A percentile compares a stretch with the other conserved stretches of the same genome.
Evolutionary conservation across 208 protist species (phyloP).

Genomic region (Leishmania braziliensis): DNA sequence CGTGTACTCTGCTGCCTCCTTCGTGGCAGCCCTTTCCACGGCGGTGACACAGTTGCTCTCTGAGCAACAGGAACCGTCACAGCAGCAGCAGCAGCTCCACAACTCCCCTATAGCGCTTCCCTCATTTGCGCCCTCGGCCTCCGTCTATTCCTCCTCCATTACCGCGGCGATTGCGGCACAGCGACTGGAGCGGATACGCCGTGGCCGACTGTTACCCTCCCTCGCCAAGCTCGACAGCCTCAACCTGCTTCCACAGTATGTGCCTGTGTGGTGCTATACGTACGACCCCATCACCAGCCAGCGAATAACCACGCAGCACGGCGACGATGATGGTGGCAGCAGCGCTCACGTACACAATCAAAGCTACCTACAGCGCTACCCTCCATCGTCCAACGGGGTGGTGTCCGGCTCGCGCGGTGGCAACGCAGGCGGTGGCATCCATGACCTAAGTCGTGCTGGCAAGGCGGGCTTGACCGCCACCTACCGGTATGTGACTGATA

Average conservation of each 20-base stretch:
- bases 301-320: neutral
- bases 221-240: conserved; percentile 28
- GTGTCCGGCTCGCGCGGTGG: neutral
- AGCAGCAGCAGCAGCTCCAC: neutral
- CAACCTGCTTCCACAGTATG: conserved; percentile 23
- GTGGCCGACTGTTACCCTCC: conserved; percentile 25
- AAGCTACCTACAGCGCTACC: conserved; percentile 25
- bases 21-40: conserved; percentile 17
- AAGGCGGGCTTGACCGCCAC: conserved; percentile 13
- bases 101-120: neutral
- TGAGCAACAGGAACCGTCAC: neutral
- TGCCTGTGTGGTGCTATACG: conserved; percentile 38
- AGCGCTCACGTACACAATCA: neutral
- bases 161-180: conserved; percentile 7
- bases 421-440: conserved; percentile 9
- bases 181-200: conserved; percentile 15
- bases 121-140: neutral
- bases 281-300: conserved; percentile 28
- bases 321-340: neutral
- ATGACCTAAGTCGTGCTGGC: conserved; percentile 1
- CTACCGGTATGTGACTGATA: conserved; percentile 5
- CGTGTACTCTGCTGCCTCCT: conserved; percentile 21
- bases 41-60: conserved; percentile 8
- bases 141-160: neutral
- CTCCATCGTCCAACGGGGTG: neutral